Evolutionary conservation across 768 basidiomycete species (phyloP).

Genomic region (Russula foetens): DNA sequence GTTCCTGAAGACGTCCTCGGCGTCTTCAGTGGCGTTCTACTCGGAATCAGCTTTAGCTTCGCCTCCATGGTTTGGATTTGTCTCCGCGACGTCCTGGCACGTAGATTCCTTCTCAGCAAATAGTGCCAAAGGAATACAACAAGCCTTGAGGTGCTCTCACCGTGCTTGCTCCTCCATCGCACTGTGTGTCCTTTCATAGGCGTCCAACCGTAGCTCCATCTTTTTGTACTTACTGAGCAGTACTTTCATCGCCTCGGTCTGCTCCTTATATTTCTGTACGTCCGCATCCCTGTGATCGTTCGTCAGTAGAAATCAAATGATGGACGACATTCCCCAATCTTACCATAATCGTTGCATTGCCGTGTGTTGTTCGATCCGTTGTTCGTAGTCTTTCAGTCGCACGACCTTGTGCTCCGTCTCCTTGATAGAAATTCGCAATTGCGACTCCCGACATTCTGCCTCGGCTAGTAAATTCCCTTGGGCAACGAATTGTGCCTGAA

Average conservation of each 20-base stretch:
- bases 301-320: background rate
- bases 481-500: constrained; percentile 55
- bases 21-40: constrained; percentile 11
- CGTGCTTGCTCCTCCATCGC: constrained; percentile 51
- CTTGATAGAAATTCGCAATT: constrained; percentile 65
- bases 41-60: constrained; percentile 37
- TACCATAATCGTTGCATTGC: constrained; percentile 76
- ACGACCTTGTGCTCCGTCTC: constrained; percentile 78
- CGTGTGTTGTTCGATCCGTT: constrained; percentile 75
- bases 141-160: constrained; percentile 32
- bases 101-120: background rate
- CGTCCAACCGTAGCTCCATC: constrained; percentile 56
- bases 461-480: constrained; percentile 62
- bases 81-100: constrained; percentile 43
- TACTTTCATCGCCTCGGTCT: constrained; percentile 46
- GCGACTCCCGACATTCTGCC: constrained; percentile 61
- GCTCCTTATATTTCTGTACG: constrained; percentile 59
- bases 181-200: constrained; percentile 43
- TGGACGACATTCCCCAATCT: background rate
- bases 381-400: constrained; percentile 76
- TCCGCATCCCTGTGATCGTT: constrained; percentile 56
- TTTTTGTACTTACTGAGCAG: constrained; percentile 55
- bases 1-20: constrained; percentile 5
- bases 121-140: background rate
- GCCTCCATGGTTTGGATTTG: constrained; percentile 58